Conservation (phyloP, 192 early-diverging fungal genomes). For the Coemansia sp. region DNA sequence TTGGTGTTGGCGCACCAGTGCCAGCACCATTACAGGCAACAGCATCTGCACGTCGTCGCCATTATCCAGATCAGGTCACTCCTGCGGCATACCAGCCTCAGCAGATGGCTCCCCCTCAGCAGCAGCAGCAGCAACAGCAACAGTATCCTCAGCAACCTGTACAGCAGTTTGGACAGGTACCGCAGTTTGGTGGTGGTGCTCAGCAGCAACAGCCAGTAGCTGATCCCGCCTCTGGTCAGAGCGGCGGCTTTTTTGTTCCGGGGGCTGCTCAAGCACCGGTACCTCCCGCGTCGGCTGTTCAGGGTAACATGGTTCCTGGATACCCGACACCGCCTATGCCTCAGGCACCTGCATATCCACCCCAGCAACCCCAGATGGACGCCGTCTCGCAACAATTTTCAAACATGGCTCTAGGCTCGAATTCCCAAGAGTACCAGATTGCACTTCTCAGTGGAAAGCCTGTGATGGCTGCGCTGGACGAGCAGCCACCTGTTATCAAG, state of each 20-base stretch:
- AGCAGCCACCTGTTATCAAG: slow-evolving; percentile 35
- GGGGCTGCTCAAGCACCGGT: slow-evolving; percentile 27
- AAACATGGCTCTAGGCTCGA: slow-evolving; percentile 38
- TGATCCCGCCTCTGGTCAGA: slow-evolving; percentile 14
- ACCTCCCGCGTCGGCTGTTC: slow-evolving; percentile 6
- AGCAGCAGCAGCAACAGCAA: slow-evolving; percentile 16
- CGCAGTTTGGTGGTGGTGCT: slow-evolving; percentile 4
- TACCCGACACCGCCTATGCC: slow-evolving; percentile 7
- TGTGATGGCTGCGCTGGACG: slow-evolving; percentile 35
- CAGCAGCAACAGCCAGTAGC: slow-evolving; percentile 6
- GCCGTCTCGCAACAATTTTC: slow-evolving; percentile 44
- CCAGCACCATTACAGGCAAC: not conserved
- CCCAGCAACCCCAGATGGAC: slow-evolving; percentile 16
- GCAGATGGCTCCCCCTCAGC: slow-evolving; percentile 13
- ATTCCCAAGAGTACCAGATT: slow-evolving; percentile 28
- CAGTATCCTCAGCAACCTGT: slow-evolving; percentile 10
- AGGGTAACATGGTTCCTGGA: slow-evolving; percentile 6
- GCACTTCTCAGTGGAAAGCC: slow-evolving; percentile 42
- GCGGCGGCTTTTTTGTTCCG: slow-evolving; percentile 48
- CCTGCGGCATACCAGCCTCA: slow-evolving; percentile 4
- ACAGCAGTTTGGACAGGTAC: slow-evolving; percentile 1
- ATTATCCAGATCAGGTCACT: slow-evolving; percentile 2
- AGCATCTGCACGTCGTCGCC: slow-evolving; percentile 2
- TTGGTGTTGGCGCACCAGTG: not conserved
- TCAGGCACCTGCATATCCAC: slow-evolving; percentile 7